Conservation (phyloP, 1,284 basidiomycete genomes). For the Rhodotorula glutinis region DNA sequence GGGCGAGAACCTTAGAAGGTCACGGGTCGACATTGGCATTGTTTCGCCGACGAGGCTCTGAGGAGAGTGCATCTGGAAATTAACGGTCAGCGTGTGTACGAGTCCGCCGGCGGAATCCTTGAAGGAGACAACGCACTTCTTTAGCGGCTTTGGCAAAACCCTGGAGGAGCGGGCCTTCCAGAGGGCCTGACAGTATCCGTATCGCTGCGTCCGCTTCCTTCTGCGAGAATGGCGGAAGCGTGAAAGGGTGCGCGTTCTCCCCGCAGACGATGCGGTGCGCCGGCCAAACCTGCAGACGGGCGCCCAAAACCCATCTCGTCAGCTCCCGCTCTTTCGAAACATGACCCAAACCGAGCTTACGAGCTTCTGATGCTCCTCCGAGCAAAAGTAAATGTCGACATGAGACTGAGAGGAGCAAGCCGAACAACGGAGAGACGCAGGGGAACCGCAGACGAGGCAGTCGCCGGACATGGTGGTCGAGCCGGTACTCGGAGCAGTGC, state of each 20-base stretch:
- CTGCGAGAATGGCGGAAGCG: neutral
- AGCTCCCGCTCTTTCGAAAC: neutral
- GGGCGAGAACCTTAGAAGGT: too few relatives aligned
- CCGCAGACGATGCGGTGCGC: neutral
- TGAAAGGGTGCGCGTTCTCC: neutral
- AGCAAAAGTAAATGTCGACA: neutral
- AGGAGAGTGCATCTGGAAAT: too few relatives aligned
- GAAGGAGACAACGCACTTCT: too few relatives aligned
- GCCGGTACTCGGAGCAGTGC: too few relatives aligned
- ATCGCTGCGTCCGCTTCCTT: neutral
- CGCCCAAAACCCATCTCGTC: too few relatives aligned
- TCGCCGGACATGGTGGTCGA: too few relatives aligned
- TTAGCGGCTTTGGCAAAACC: neutral
- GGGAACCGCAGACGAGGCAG: constrained; percentile 5
- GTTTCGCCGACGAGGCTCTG: too few relatives aligned
- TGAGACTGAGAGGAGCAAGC: neutral
- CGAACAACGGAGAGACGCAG: neutral
- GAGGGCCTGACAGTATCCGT: too few relatives aligned
- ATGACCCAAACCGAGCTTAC: neutral
- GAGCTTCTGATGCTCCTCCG: neutral
- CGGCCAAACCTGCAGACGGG: neutral
- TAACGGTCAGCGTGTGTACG: too few relatives aligned
- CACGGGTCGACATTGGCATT: too few relatives aligned
- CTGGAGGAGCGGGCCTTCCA: too few relatives aligned
- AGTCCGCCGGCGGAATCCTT: too few relatives aligned